A percentile compares a stretch with the other conserved stretches of the same genome.
Conservation (phyloP, 2,329 filamentous ascomycete species). For the Colletotrichum neosansevieriae region DNA sequence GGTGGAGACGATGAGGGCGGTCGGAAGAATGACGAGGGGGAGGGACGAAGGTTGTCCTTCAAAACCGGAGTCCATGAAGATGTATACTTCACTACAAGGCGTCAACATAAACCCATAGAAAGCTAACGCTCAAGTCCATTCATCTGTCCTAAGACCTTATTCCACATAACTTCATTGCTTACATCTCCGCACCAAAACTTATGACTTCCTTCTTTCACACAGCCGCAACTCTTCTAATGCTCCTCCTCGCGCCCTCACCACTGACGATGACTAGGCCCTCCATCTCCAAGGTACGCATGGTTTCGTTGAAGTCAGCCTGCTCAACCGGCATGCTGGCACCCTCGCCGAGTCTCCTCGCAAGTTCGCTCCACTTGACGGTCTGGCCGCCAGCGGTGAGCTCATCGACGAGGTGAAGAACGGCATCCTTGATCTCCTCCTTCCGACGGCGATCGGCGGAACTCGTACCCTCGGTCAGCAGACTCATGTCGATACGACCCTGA, state of each 20-base stretch:
- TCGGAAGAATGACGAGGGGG: no score
- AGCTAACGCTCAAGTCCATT: conserved; percentile 28
- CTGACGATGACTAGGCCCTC: conserved; percentile 85
- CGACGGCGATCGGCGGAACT: conserved; percentile 87
- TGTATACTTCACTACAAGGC: not conserved
- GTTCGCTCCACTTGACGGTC: conserved; percentile 81
- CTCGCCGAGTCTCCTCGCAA: conserved; percentile 79
- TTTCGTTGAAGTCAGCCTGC: conserved; percentile 83
- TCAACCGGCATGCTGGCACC: conserved; percentile 79
- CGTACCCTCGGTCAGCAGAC: conserved; percentile 92
- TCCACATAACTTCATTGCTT: no score
- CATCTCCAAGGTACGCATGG: conserved; percentile 81
- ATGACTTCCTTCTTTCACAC: conserved; percentile 48
- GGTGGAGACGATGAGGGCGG: no score
- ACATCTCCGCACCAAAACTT: conserved; percentile 4
- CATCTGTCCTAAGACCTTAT: not conserved
- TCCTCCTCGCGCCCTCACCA: conserved; percentile 88
- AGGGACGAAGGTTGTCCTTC: not conserved
- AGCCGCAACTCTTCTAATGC: conserved; percentile 79
- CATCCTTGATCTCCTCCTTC: conserved; percentile 86
- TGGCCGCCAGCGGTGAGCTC: conserved; percentile 79
- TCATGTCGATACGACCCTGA: conserved; percentile 96
- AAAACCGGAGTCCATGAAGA: not conserved
- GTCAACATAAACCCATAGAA: not conserved
- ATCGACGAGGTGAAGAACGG: conserved; percentile 80